A percentile compares a stretch with the other conserved stretches of the same genome.
phyloP scores from a whole-genome alignment of 1,284 basidiomycete genomes.

The Ustilago vetiveriae region DNA sequence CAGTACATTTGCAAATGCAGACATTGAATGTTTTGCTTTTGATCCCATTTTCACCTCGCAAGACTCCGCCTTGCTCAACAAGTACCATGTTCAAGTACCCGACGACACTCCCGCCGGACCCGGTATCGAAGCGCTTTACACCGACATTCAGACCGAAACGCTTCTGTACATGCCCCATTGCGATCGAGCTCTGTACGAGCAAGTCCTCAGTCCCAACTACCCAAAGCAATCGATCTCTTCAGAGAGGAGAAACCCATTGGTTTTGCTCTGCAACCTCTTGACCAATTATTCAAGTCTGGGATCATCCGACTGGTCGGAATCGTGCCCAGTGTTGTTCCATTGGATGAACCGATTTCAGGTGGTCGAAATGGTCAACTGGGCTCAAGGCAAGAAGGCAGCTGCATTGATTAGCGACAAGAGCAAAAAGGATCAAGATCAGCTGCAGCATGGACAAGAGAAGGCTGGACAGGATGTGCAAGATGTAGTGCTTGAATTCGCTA shows the following conservation, averaged over 20 bases:
- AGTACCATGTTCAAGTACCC: not conserved
- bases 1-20: too few species aligned
- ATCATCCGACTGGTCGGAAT: too few species aligned
- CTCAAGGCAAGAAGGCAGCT: not conserved
- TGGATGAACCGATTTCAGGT: not conserved
- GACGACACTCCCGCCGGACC: too few species aligned
- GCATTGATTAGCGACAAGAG: too few species aligned
- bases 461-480: not conserved
- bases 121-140: slow-evolving; percentile 13
- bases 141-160: not conserved
- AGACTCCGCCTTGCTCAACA: slow-evolving; percentile 1
- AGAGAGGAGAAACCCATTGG: not conserved
- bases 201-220: slow-evolving; percentile 11
- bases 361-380: slow-evolving; percentile 16
- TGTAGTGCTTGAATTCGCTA: not conserved
- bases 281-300: too few species aligned
- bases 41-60: slow-evolving; percentile 25
- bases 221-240: not conserved
- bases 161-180: slow-evolving; percentile 49
- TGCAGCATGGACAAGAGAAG: not conserved
- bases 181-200: slow-evolving; percentile 33
- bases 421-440: too few species aligned
- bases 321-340: too few species aligned
- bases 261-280: slow-evolving; percentile 28
- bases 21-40: slow-evolving; percentile 24